Conservation (phyloP, 768 basidiomycete genomes). For the Lentinula raphanica region DNA sequence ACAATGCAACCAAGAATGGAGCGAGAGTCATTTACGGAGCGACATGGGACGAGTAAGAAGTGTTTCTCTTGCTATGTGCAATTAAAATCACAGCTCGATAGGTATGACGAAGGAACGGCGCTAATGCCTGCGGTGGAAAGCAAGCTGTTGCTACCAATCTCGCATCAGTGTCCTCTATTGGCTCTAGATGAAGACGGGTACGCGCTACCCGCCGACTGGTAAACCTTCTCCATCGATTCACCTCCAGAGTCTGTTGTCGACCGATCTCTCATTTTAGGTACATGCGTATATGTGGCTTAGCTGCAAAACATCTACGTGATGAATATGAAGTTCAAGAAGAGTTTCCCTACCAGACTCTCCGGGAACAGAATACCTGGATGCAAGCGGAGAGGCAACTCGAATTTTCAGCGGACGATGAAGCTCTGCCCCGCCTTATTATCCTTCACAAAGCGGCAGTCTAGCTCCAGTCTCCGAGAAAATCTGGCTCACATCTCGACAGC, state of each 20-base stretch:
- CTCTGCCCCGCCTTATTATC: conserved; percentile 60
- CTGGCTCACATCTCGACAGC: neutral
- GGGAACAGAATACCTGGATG: conserved; percentile 50
- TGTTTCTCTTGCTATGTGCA: too few species aligned
- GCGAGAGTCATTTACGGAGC: conserved; percentile 42
- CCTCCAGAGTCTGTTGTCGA: neutral
- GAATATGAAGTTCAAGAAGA: conserved; percentile 56
- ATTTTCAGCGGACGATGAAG: conserved; percentile 34
- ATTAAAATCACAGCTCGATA: neutral
- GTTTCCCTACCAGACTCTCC: conserved; percentile 64
- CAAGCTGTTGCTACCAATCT: conserved; percentile 53
- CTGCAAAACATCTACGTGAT: conserved; percentile 58
- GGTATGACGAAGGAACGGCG: conserved; percentile 75
- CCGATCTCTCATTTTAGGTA: conserved; percentile 25
- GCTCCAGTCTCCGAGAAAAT: neutral
- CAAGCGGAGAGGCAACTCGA: neutral
- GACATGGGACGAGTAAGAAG: conserved; percentile 76
- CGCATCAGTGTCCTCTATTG: conserved; percentile 55
- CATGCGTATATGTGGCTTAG: conserved; percentile 73
- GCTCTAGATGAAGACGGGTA: conserved; percentile 76
- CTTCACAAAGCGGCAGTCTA: neutral
- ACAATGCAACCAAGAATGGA: conserved; percentile 57
- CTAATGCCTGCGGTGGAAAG: conserved; percentile 67
- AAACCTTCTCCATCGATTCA: neutral
- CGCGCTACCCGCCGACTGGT: conserved; percentile 75